Percentiles rank a stretch among this genome's conserved stretches.
These are phyloP conservation scores for Biscogniauxia sp. DNA, from an alignment of 2,329 filamentous ascomycete genomes.

Conservation along the genomic window DNA sequence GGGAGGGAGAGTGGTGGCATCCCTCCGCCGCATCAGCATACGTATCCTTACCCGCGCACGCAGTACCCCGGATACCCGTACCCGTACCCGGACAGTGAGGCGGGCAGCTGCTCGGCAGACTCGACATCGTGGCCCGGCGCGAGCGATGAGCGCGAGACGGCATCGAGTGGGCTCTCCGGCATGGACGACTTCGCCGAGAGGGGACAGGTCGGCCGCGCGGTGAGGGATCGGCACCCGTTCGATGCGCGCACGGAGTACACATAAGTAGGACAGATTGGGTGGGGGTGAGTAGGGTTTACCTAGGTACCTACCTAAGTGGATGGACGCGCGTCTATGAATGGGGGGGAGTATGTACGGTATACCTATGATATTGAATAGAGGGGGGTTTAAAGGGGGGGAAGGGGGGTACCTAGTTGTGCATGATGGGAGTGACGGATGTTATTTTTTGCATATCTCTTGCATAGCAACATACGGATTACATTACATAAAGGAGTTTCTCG, in stretches of 20 bases:
- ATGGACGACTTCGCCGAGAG: constrained; percentile 28
- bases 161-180: constrained; percentile 24
- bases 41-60: not conserved
- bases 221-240: constrained; percentile 23
- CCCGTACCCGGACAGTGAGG: constrained; percentile 24
- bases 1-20: not conserved
- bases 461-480: no score
- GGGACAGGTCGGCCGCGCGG: constrained; percentile 21
- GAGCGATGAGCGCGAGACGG: constrained; percentile 9
- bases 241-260: constrained; percentile 13
- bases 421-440: no score
- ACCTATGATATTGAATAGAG: no score
- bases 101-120: constrained; percentile 18
- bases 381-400: no score
- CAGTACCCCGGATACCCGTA: not conserved
- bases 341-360: no score
- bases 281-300: not conserved
- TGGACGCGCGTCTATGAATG: no score
- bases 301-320: not conserved
- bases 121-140: constrained; percentile 20
- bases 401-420: no score
- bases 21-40: not conserved
- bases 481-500: no score
- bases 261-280: constrained; percentile 2
- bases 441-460: no score